Evolutionary conservation across 345 rosid species (phyloP), one percentile per base, ranked within the genome.

Genomic region (Populus pruinosa): DNA sequence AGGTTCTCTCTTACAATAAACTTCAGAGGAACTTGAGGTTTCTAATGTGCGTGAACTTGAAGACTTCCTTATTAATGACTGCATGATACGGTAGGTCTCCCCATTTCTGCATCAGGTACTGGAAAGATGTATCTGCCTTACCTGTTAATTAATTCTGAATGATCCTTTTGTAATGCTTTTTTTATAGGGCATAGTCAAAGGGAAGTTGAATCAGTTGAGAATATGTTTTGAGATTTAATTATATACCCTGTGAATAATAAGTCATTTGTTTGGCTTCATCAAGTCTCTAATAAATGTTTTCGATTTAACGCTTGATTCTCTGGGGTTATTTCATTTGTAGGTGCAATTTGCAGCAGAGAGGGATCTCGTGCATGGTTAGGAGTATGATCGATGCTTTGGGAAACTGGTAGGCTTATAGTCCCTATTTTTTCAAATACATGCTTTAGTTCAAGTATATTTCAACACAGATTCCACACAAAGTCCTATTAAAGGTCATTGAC

Each of bases 331-430:
- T 23, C 65, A 11, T 44, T 44, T 73, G 38, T 29, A 73, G 84
- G 67, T 77, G 65, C 59, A 81, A 73, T 77, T 73, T 81, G 78
- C 84, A 29, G 81, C 81, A 21, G 75, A 75, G 9, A 81, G 84
- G 74, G 84, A 73, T 50, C 71, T 69, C 33, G 69, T 72, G 55
- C 61, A 38, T 8, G 71, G 78, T 81, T 62, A 67, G 66, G 2
- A 68, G 47, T 27, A 62, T 81, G 78, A 67, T 77, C 47, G 67
- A 77, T 23, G 62, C 23, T 7, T 41, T 69, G 71, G 17, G 49
- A 49, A 63, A 49, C 21, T 81, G 81, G 80, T 81, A 73, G 43
- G 74, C 29, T 59, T 33, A 3, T 21, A 56, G 11, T 56, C 29
- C 13, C 2, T 56, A 43, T n/a, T n/a, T 56, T 56, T 56, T 10